Percentiles rank a stretch among this genome's conserved stretches.
These are phyloP conservation scores for Corinectria fuckeliana DNA, from an alignment of 2,329 filamentous ascomycete genomes.

Conservation along the genomic window DNA sequence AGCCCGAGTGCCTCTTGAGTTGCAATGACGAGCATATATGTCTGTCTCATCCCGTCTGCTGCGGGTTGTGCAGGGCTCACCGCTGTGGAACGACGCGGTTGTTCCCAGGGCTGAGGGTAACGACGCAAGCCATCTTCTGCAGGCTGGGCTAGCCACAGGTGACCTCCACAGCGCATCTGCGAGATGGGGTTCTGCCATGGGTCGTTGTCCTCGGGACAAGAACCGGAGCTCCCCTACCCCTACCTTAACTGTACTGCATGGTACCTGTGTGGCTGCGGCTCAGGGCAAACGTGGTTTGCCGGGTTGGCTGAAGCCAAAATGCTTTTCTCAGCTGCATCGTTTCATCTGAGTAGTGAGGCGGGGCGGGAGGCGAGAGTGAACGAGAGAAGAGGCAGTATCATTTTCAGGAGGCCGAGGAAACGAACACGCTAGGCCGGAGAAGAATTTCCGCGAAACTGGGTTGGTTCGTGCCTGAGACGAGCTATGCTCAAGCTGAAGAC, in stretches of 20 bases:
- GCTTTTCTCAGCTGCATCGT: conserved; percentile 17
- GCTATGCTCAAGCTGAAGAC: not conserved
- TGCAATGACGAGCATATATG: conserved; percentile 10
- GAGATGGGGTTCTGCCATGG: conserved; percentile 27
- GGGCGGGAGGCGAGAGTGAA: not conserved
- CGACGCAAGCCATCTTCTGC: conserved; percentile 27
- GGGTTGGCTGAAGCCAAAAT: conserved; percentile 20
- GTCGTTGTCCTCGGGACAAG: conserved; percentile 4
- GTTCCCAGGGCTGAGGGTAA: conserved; percentile 14
- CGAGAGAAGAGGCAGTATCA: conserved; percentile 6
- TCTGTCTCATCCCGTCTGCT: conserved; percentile 14
- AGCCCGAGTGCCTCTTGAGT: not conserved
- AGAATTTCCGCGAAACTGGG: not conserved
- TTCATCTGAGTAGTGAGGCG: conserved; percentile 28
- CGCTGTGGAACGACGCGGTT: conserved; percentile 2
- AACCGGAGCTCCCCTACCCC: not conserved
- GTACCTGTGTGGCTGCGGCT: conserved; percentile 7
- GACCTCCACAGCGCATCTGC: conserved; percentile 31
- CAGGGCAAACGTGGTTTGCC: conserved; percentile 21
- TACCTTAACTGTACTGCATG: conserved; percentile 8
- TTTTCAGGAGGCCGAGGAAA: not conserved
- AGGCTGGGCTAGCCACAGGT: conserved; percentile 22
- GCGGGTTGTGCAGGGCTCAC: conserved; percentile 8
- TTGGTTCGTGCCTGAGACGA: not conserved
- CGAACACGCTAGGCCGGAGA: not conserved